Conservation (phyloP, 2,329 filamentous ascomycete genomes). For the Diaporthe citrichinensis region DNA sequence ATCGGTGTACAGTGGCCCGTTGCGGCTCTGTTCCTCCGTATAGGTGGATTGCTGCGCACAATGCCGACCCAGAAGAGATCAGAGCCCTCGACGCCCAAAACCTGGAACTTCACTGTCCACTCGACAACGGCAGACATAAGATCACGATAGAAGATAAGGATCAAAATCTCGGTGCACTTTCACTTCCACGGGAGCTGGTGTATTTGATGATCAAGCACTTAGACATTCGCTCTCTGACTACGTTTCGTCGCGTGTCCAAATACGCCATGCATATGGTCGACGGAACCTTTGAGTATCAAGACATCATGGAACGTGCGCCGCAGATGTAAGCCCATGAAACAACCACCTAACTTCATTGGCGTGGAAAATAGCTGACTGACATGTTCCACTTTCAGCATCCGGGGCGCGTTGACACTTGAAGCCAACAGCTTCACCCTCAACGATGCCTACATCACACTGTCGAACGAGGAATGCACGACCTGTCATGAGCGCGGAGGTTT, state of each 20-base stretch:
- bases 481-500: neutral
- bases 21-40: neutral
- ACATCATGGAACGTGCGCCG: neutral
- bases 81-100: neutral
- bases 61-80: neutral
- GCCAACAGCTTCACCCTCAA: neutral
- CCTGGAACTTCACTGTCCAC: neutral
- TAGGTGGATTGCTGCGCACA: neutral
- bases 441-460: neutral
- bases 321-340: neutral
- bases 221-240: neutral
- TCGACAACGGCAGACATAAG: constrained; percentile 11
- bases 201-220: neutral
- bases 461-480: neutral
- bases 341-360: no score
- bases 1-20: no score
- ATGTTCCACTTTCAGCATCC: neutral
- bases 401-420: neutral
- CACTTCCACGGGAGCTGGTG: neutral
- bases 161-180: neutral
- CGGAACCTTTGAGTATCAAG: neutral
- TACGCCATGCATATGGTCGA: neutral
- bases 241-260: neutral
- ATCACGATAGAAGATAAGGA: neutral
- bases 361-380: neutral